Percentiles rank a stretch among this genome's conserved stretches.
These are phyloP conservation scores for Platismatia glauca DNA, from an alignment of 495 filamentous ascomycete genomes.

Conservation along the genomic window DNA sequence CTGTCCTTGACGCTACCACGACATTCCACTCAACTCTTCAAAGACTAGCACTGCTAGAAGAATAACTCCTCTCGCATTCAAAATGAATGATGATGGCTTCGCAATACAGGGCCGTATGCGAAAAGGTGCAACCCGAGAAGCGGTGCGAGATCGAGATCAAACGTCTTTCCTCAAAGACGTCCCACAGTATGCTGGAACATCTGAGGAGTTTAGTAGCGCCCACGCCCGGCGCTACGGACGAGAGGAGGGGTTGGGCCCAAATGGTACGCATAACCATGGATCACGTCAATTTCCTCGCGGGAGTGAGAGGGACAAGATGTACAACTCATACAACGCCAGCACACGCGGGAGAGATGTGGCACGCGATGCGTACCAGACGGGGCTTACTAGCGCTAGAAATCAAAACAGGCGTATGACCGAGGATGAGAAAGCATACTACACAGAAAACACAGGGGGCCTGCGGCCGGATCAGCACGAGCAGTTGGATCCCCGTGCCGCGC, in stretches of 20 bases:
- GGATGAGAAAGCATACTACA: background rate
- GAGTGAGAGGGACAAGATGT: background rate
- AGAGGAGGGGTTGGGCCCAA: background rate
- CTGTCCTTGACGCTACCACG: background rate
- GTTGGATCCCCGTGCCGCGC: background rate
- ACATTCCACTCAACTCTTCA: background rate
- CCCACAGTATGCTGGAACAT: background rate
- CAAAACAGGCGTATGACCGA: background rate
- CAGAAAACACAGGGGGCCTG: background rate
- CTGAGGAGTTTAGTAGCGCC: background rate
- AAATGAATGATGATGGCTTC: background rate
- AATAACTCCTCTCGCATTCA: background rate
- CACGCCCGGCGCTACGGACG: background rate
- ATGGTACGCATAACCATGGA: background rate
- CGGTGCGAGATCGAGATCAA: background rate
- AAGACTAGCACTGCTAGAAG: background rate
- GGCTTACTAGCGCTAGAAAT: background rate
- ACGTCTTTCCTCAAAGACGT: background rate
- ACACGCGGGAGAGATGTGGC: background rate
- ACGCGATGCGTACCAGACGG: background rate
- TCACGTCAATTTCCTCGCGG: background rate
- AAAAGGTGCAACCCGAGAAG: background rate
- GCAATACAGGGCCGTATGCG: background rate
- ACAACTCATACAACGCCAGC: background rate
- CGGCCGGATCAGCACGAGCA: background rate